Conservation (phyloP, 73 alveolate species). For the Paramecium biaurelia region DNA sequence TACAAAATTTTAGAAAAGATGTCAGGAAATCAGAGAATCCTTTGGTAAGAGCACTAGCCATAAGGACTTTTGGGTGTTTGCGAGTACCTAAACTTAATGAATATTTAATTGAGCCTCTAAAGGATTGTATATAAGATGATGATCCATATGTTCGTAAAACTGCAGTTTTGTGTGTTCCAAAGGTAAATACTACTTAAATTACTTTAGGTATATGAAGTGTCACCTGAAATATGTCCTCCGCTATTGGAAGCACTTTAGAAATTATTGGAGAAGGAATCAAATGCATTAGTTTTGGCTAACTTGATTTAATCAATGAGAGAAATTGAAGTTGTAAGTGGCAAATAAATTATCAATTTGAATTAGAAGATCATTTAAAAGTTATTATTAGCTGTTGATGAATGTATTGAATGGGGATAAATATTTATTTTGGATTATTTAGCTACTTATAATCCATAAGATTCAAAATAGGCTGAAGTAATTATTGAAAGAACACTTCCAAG, state of each 20-base stretch:
- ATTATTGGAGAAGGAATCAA: slow-evolving; percentile 2
- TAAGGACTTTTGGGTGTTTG: slow-evolving; percentile 57
- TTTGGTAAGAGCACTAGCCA: slow-evolving; percentile 61
- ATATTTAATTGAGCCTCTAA: slow-evolving; percentile 60
- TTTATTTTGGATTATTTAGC: slow-evolving; percentile 89
- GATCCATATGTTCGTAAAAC: slow-evolving; percentile 86
- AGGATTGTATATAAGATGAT: slow-evolving; percentile 79
- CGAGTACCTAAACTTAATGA: slow-evolving; percentile 58
- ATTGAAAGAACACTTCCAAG: slow-evolving; percentile 89
- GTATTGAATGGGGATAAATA: slow-evolving; percentile 93
- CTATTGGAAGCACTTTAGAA: background rate
- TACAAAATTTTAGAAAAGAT: slow-evolving; percentile 50
- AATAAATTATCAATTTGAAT: slow-evolving; percentile 61
- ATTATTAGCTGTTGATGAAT: slow-evolving; percentile 77
- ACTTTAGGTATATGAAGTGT: slow-evolving; percentile 70
- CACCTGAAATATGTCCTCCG: slow-evolving; percentile 48
- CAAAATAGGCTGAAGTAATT: slow-evolving; percentile 76
- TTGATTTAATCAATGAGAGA: background rate
- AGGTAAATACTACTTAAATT: slow-evolving; percentile 45
- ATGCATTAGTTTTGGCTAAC: slow-evolving; percentile 30
- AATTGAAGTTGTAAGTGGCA: slow-evolving; percentile 66
- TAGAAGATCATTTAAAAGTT: slow-evolving; percentile 70
- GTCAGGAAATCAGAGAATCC: slow-evolving; percentile 58
- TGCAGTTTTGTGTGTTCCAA: slow-evolving; percentile 81
- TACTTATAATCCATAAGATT: slow-evolving; percentile 70